Conservation (phyloP, 176 grass and related monocot species). For the Dactylis glomerata region DNA sequence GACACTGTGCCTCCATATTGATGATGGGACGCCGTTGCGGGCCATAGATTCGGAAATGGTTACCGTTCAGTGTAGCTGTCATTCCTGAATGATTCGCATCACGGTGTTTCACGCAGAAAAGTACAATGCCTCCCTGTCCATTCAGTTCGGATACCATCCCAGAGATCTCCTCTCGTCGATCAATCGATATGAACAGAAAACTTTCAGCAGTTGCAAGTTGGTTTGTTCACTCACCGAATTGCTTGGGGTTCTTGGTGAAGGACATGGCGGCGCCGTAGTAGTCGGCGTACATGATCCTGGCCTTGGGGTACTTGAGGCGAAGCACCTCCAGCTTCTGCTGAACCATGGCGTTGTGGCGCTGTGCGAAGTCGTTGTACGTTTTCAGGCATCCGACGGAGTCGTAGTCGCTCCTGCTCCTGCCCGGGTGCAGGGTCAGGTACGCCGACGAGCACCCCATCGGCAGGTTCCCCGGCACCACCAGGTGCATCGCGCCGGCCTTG, state of each 20-base stretch:
- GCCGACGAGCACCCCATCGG: constrained; percentile 82
- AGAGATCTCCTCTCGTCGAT: neutral
- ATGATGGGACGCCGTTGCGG: constrained; percentile 18
- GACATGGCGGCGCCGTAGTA: constrained; percentile 83
- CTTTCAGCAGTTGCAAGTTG: neutral
- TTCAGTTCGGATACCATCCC: neutral
- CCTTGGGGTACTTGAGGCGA: constrained; percentile 48
- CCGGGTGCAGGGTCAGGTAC: constrained; percentile 68
- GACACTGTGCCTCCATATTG: neutral
- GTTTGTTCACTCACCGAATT: constrained; percentile 57
- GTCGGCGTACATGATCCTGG: constrained; percentile 79
- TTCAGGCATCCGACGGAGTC: constrained; percentile 60
- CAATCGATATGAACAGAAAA: neutral
- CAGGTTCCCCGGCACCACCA: constrained; percentile 85
- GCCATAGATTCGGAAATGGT: neutral
- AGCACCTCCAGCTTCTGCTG: constrained; percentile 50
- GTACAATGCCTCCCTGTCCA: neutral
- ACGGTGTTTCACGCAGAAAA: neutral
- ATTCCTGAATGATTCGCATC: constrained; percentile 9
- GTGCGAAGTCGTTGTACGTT: constrained; percentile 69
- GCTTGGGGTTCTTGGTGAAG: constrained; percentile 64
- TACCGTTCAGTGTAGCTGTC: constrained; percentile 8
- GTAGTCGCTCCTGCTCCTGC: constrained; percentile 55
- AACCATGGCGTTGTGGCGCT: constrained; percentile 75
- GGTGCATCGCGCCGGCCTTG: constrained; percentile 58